Evolutionary conservation across 768 basidiomycete species (phyloP).

Genomic region (Nevesoporus exiguus): DNA sequence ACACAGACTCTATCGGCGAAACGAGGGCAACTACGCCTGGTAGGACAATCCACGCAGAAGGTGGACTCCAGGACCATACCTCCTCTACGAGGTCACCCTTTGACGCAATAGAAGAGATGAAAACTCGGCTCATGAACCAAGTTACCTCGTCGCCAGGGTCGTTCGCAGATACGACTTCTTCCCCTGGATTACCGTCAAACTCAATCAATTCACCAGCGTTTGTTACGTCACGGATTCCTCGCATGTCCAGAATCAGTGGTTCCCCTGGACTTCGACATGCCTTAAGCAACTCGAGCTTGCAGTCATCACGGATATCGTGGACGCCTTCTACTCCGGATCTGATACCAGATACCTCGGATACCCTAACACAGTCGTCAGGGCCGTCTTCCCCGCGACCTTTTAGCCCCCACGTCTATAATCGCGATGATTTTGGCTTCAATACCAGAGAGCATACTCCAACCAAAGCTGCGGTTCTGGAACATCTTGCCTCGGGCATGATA

Average conservation of each 20-base stretch:
- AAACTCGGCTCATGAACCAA: conserved; percentile 48
- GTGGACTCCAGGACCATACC: conserved; percentile 12
- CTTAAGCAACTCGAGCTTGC: conserved; percentile 28
- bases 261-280: conserved; percentile 28
- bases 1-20: conserved; percentile 9
- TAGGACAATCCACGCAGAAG: conserved; percentile 10
- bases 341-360: conserved; percentile 58
- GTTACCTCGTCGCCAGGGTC: conserved; percentile 24
- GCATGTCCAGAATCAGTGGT: conserved; percentile 20
- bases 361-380: conserved; percentile 50
- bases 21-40: conserved; percentile 10
- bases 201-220: conserved; percentile 9
- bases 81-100: conserved; percentile 32
- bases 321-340: conserved; percentile 57
- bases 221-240: conserved; percentile 31
- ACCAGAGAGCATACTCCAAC: conserved; percentile 5
- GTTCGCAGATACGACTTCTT: conserved; percentile 15
- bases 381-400: conserved; percentile 49
- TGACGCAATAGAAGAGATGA: conserved; percentile 63
- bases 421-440: conserved; percentile 10
- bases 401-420: conserved; percentile 29
- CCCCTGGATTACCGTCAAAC: conserved; percentile 13
- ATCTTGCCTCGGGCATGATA: conserved; percentile 22
- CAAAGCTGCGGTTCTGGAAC: conserved; percentile 7
- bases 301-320: conserved; percentile 29